Conservation (phyloP, 2,329 filamentous ascomycete species). For the Alternaria burnsii region DNA sequence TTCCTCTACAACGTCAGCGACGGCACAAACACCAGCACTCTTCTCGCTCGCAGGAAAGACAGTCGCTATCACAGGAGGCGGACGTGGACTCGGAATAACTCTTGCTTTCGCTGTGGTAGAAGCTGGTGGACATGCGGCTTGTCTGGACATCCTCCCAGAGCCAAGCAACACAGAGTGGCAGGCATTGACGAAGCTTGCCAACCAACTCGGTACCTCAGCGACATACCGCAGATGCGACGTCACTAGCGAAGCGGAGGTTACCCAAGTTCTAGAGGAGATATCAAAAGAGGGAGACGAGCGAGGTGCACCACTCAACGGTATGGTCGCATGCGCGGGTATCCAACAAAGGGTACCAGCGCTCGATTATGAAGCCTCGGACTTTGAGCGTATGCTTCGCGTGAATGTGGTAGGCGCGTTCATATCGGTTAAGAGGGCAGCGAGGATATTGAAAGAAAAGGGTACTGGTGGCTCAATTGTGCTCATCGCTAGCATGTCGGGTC, state of each 20-base stretch:
- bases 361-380: conserved; percentile 55
- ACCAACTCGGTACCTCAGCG: conserved; percentile 44
- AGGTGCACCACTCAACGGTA: conserved; percentile 50
- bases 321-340: conserved; percentile 60
- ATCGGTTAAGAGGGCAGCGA: conserved; percentile 44
- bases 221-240: conserved; percentile 59
- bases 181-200: conserved; percentile 54
- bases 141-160: conserved; percentile 56
- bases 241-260: conserved; percentile 55
- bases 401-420: conserved; percentile 52
- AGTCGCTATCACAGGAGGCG: conserved; percentile 61
- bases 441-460: conserved; percentile 64
- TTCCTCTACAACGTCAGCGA: conserved; percentile 1
- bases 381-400: conserved; percentile 47
- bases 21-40: conserved; percentile 9
- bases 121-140: conserved; percentile 60
- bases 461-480: conserved; percentile 69
- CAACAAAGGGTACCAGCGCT: conserved; percentile 59
- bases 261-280: conserved; percentile 49
- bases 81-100: conserved; percentile 61
- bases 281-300: conserved; percentile 44
- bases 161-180: conserved; percentile 55
- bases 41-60: conserved; percentile 43
- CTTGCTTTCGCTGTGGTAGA: conserved; percentile 61
- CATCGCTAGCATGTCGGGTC: conserved; percentile 52